Conservation (phyloP, 805 yeast species). For the Priceomyces haplophilus region DNA sequence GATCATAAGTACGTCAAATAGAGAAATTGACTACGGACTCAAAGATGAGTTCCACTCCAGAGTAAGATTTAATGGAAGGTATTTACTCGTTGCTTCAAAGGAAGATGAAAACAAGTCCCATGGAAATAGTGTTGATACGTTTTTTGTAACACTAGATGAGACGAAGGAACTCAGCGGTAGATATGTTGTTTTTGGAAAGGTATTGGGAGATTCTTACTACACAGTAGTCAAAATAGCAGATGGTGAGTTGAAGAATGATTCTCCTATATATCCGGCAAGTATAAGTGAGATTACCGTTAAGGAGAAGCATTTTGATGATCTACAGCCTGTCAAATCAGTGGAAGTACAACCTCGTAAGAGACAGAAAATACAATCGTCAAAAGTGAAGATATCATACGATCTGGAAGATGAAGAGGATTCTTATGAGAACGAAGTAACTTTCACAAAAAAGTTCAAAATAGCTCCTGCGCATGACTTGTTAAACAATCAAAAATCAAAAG, state of each 20-base stretch:
- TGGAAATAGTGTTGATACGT: slow-evolving; percentile 24
- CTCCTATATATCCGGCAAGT: slow-evolving; percentile 51
- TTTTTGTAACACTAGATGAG: slow-evolving; percentile 48
- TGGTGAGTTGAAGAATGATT: slow-evolving; percentile 41
- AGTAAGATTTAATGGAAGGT: slow-evolving; percentile 49
- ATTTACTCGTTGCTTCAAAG: slow-evolving; percentile 52
- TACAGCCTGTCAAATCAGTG: slow-evolving; percentile 12
- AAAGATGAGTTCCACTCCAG: slow-evolving; percentile 49
- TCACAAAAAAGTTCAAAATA: slow-evolving; percentile 29
- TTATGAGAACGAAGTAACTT: slow-evolving; percentile 21
- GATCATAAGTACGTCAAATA: slow-evolving; percentile 10
- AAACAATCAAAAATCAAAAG: slow-evolving; percentile 18
- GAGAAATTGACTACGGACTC: slow-evolving; percentile 9
- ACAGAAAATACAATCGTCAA: slow-evolving; percentile 21
- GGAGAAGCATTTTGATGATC: slow-evolving; percentile 48
- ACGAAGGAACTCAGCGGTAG: slow-evolving; percentile 42
- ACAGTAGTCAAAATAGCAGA: slow-evolving; percentile 49
- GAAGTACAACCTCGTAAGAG: slow-evolving; percentile 13
- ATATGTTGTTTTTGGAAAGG: slow-evolving; percentile 52
- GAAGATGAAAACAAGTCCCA: slow-evolving; percentile 19
- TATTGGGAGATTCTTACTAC: slow-evolving; percentile 55
- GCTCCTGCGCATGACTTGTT: slow-evolving; percentile 41
- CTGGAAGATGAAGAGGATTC: slow-evolving; percentile 32
- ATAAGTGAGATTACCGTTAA: slow-evolving; percentile 42
- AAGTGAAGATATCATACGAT: slow-evolving; percentile 33